phyloP scores from a whole-genome alignment of 2,329 filamentous ascomycete genomes.

The Epichloe sibirici region DNA sequence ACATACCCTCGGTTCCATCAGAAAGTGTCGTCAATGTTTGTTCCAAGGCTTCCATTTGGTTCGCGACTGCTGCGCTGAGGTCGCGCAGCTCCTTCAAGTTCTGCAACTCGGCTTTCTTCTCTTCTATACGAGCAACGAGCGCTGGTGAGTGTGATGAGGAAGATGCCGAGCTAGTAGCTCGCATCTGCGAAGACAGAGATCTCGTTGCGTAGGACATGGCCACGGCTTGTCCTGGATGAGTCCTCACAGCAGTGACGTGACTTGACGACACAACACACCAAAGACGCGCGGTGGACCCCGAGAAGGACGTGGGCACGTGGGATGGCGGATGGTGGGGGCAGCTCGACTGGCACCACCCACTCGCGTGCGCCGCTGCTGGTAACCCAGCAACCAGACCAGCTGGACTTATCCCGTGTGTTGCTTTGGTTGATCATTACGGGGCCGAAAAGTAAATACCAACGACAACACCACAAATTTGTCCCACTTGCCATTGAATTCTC shows the following conservation, averaged over 20 bases:
- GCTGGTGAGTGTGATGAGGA: slow-evolving; percentile 53
- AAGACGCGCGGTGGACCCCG: neutral
- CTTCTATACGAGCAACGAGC: slow-evolving; percentile 63
- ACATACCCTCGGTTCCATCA: slow-evolving; percentile 65
- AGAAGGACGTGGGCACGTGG: neutral
- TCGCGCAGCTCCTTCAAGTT: slow-evolving; percentile 67
- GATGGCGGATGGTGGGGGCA: slow-evolving; percentile 16
- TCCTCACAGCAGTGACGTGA: neutral
- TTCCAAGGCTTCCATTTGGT: slow-evolving; percentile 73
- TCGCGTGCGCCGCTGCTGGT: slow-evolving; percentile 11
- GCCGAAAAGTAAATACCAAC: slow-evolving; percentile 21
- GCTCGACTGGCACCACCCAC: slow-evolving; percentile 5
- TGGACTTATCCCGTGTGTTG: slow-evolving; percentile 6
- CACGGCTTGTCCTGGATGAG: neutral
- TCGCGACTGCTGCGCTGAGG: slow-evolving; percentile 64
- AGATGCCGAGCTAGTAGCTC: slow-evolving; percentile 41
- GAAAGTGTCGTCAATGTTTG: slow-evolving; percentile 67
- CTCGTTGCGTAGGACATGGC: slow-evolving; percentile 45
- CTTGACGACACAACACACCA: neutral
- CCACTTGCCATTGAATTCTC: neutral
- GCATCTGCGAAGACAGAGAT: slow-evolving; percentile 53
- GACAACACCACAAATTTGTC: slow-evolving; percentile 15
- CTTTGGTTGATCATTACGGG: slow-evolving; percentile 15
- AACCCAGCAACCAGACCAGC: slow-evolving; percentile 21
- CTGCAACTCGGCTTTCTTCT: slow-evolving; percentile 76